Evolutionary conservation across 768 basidiomycete species (phyloP).

Genomic region (Coprinellus micaceus): DNA sequence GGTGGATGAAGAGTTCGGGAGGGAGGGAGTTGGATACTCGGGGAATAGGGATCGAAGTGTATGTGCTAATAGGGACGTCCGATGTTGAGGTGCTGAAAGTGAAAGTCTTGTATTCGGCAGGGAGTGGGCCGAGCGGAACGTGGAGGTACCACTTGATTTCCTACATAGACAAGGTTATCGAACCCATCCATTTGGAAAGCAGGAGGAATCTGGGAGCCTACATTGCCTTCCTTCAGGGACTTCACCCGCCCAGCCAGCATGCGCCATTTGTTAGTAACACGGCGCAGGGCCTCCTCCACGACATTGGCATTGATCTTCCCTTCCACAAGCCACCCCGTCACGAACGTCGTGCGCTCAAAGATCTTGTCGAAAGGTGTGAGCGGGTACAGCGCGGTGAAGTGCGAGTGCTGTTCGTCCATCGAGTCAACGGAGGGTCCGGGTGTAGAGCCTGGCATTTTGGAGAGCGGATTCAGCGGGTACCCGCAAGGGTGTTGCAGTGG

Average conservation of each 20-base stretch:
- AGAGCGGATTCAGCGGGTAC: no score
- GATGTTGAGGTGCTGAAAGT: constrained; percentile 33
- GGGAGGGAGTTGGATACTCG: constrained; percentile 33
- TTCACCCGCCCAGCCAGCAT: constrained; percentile 24
- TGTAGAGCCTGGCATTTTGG: no score
- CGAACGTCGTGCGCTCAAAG: constrained; percentile 30
- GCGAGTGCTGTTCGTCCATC: no score
- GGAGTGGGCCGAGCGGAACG: constrained; percentile 33
- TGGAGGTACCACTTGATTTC: constrained; percentile 32
- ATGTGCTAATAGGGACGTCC: constrained; percentile 31
- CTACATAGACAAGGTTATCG: constrained; percentile 9
- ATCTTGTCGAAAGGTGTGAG: constrained; percentile 35
- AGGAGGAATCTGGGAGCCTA: constrained; percentile 1
- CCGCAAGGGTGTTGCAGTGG: no score
- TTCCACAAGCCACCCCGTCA: constrained; percentile 42
- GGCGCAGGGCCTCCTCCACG: constrained; percentile 26
- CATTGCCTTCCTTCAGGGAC: constrained; percentile 18
- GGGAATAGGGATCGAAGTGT: constrained; percentile 31
- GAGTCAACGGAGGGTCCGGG: no score
- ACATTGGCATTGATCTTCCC: constrained; percentile 33
- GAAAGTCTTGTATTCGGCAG: constrained; percentile 31
- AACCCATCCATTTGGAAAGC: no score
- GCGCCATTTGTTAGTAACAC: constrained; percentile 29
- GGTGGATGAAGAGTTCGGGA: constrained; percentile 33
- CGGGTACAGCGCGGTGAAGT: constrained; percentile 21